Percentiles rank a stretch among this genome's conserved stretches.
These are phyloP conservation scores for Mycena olivaceomarginata DNA, from an alignment of 768 basidiomycete species.

Conservation along the genomic window DNA sequence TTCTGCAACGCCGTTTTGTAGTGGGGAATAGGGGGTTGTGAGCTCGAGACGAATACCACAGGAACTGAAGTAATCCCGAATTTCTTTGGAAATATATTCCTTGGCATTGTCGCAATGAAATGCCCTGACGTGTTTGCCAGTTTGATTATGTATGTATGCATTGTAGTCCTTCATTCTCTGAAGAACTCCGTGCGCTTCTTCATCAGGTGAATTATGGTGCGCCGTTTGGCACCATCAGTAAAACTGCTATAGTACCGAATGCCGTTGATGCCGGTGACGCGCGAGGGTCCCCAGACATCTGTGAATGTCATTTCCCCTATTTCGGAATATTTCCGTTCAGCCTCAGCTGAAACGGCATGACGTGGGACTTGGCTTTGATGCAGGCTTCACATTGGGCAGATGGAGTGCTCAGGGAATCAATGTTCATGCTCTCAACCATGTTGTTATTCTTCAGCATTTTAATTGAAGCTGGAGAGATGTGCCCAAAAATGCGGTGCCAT, in stretches of 20 bases:
- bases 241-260: too few species aligned
- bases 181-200: slow-evolving; percentile 29
- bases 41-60: slow-evolving; percentile 43
- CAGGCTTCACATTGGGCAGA: slow-evolving; percentile 48
- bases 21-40: slow-evolving; percentile 48
- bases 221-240: neutral
- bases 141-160: slow-evolving; percentile 24
- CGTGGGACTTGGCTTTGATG: slow-evolving; percentile 48
- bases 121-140: neutral
- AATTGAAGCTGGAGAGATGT: slow-evolving; percentile 45
- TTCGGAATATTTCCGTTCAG: slow-evolving; percentile 41
- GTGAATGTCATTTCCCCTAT: slow-evolving; percentile 47
- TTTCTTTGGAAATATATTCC: slow-evolving; percentile 36
- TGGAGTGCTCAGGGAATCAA: neutral
- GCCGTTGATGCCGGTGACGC: neutral
- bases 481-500: slow-evolving; percentile 39
- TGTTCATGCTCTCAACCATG: slow-evolving; percentile 46
- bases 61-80: slow-evolving; percentile 35
- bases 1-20: slow-evolving; percentile 55
- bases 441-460: slow-evolving; percentile 42
- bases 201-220: slow-evolving; percentile 25
- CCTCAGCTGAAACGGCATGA: slow-evolving; percentile 40
- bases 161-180: slow-evolving; percentile 9
- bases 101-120: slow-evolving; percentile 47
- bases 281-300: slow-evolving; percentile 48